Evolutionary conservation across 2,329 filamentous ascomycete genomes (phyloP).

Genomic region (Sporothrix pseudoabietina): DNA sequence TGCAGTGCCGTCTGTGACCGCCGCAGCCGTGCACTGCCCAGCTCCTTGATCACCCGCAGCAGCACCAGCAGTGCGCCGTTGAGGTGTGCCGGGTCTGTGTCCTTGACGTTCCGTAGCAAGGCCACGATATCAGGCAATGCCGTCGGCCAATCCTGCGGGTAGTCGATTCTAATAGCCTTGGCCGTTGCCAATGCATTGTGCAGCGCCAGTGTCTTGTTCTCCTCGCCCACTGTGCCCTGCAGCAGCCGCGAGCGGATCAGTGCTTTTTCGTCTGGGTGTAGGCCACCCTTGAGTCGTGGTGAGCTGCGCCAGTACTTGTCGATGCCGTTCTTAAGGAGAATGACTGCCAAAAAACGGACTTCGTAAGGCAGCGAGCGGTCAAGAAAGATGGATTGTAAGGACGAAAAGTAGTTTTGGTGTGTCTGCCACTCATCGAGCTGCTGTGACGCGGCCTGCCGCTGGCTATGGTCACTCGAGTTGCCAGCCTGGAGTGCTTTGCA

Average conservation of each 20-base stretch:
- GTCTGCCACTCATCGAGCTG: constrained; percentile 74
- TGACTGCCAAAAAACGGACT: constrained; percentile 84
- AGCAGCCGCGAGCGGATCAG: constrained; percentile 75
- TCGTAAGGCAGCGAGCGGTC: constrained; percentile 75
- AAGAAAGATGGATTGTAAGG: constrained; percentile 75
- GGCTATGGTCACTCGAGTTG: constrained; percentile 61
- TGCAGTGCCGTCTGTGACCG: constrained; percentile 76
- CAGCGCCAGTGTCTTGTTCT: constrained; percentile 72
- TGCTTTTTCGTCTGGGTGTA: constrained; percentile 73
- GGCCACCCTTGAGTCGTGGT: constrained; percentile 60
- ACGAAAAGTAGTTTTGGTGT: constrained; percentile 65
- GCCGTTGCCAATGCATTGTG: constrained; percentile 87
- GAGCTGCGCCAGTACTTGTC: constrained; percentile 87
- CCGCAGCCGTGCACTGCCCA: constrained; percentile 76
- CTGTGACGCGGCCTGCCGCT: constrained; percentile 67
- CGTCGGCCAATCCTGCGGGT: constrained; percentile 79
- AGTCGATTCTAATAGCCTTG: constrained; percentile 88
- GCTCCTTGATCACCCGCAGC: constrained; percentile 85
- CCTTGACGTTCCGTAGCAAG: constrained; percentile 61
- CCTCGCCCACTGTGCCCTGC: constrained; percentile 75
- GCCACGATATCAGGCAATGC: constrained; percentile 63
- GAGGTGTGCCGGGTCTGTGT: constrained; percentile 66
- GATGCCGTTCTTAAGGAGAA: constrained; percentile 95
- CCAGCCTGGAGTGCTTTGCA: constrained; percentile 66
- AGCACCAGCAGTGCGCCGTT: constrained; percentile 74